A percentile compares a stretch with the other conserved stretches of the same genome.
phyloP scores from a whole-genome alignment of 257 asterid genomes.

The Ajuga chamaepitys region DNA sequence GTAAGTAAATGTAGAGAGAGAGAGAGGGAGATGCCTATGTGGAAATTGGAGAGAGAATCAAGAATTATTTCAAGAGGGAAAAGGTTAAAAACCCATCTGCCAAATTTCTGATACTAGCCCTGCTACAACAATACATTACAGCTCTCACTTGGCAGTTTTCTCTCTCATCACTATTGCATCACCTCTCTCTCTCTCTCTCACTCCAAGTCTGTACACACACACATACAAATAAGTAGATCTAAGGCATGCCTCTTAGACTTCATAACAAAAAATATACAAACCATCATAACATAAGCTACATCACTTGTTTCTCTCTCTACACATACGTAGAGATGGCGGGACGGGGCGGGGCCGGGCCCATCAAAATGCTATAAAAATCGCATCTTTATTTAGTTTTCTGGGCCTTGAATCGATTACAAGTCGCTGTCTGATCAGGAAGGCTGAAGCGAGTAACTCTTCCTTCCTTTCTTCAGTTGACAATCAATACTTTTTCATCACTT shows the following conservation, averaged over 20 bases:
- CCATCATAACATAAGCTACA: not conserved
- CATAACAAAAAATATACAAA: not conserved
- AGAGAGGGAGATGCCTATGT: slow-evolving; percentile 11
- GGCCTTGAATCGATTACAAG: slow-evolving; percentile 32
- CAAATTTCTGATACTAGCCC: slow-evolving; percentile 26
- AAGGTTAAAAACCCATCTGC: slow-evolving; percentile 31
- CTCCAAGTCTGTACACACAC: not conserved
- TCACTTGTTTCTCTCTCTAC: not conserved
- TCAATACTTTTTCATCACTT: slow-evolving; percentile 29
- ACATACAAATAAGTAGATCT: not conserved
- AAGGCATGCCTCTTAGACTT: not conserved
- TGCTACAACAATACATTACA: slow-evolving; percentile 25
- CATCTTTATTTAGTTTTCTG: slow-evolving; percentile 21
- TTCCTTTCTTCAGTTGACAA: slow-evolving; percentile 40
- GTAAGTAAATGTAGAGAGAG: slow-evolving; percentile 17
- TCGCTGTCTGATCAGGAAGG: slow-evolving; percentile 44
- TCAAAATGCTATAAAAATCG: slow-evolving; percentile 3
- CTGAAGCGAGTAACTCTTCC: slow-evolving; percentile 27
- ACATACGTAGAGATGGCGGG: too few relatives aligned
- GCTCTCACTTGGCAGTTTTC: slow-evolving; percentile 20
- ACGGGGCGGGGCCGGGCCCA: too few relatives aligned
- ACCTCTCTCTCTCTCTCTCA: not conserved
- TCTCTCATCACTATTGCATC: slow-evolving; percentile 4
- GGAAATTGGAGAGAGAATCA: slow-evolving; percentile 9
- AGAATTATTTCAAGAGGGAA: slow-evolving; percentile 50